Percentiles rank a stretch among this genome's conserved stretches.
Evolutionary conservation across 2,329 filamentous ascomycete genomes (phyloP).

Genomic region (Cladosporium colombiae): DNA sequence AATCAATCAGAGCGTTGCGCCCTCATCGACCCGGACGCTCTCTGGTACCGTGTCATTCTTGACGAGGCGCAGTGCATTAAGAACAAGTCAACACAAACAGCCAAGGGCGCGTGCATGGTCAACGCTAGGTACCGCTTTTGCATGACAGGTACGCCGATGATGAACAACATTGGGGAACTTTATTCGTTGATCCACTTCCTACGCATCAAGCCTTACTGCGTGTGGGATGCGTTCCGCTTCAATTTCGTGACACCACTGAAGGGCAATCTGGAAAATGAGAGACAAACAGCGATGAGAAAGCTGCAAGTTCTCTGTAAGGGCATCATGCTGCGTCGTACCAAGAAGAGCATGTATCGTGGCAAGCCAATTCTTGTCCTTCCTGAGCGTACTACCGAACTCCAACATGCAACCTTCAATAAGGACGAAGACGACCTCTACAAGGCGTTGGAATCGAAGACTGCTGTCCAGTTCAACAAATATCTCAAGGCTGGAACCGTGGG

Average conservation of each 20-base stretch:
- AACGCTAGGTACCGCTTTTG: slow-evolving; percentile 67
- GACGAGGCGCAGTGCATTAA: slow-evolving; percentile 84
- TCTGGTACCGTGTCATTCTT: slow-evolving; percentile 69
- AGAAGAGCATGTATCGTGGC: slow-evolving; percentile 76
- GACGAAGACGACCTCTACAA: slow-evolving; percentile 67
- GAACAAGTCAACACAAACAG: slow-evolving; percentile 65
- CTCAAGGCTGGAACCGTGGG: slow-evolving; percentile 67
- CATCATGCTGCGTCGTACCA: slow-evolving; percentile 79
- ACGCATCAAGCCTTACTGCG: slow-evolving; percentile 71
- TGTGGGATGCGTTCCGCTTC: slow-evolving; percentile 61
- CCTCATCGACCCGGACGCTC: slow-evolving; percentile 54
- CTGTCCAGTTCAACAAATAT: slow-evolving; percentile 75
- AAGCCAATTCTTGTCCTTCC: slow-evolving; percentile 71
- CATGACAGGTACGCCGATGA: slow-evolving; percentile 82
- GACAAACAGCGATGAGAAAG: slow-evolving; percentile 62
- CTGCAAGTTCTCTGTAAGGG: slow-evolving; percentile 76
- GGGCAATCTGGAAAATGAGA: slow-evolving; percentile 33
- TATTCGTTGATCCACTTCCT: slow-evolving; percentile 78
- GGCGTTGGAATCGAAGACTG: slow-evolving; percentile 65
- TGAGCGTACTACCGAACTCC: slow-evolving; percentile 61
- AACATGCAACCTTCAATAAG: slow-evolving; percentile 65
- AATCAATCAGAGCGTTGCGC: slow-evolving; percentile 37
- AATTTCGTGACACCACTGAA: slow-evolving; percentile 59
- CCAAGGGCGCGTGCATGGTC: slow-evolving; percentile 61
- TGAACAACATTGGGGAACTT: slow-evolving; percentile 79